phyloP scores from a whole-genome alignment of 768 basidiomycete species.

The Trametes elegans region DNA sequence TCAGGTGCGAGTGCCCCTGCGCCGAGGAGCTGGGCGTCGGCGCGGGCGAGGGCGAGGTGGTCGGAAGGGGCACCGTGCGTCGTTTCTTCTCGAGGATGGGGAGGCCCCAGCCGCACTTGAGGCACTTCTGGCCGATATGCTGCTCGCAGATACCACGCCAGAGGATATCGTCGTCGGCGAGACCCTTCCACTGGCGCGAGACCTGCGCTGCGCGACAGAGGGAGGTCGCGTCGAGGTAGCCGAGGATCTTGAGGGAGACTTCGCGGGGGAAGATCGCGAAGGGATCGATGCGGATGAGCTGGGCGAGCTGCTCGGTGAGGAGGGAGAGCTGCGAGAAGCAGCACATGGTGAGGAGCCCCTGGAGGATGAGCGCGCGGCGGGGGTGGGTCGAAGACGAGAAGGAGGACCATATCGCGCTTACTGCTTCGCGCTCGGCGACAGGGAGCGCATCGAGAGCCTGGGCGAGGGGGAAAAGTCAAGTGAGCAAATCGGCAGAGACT shows the following conservation, averaged over 20 bases:
- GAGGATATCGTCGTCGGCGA: constrained; percentile 93
- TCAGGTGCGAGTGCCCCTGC: constrained; percentile 31
- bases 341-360: constrained; percentile 97
- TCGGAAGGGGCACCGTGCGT: constrained; percentile 42
- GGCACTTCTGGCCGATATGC: constrained; percentile 95
- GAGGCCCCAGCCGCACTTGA: constrained; percentile 96
- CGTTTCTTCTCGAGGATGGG: constrained; percentile 79
- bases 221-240: constrained; percentile 88
- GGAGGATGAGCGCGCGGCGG: constrained; percentile 89
- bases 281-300: constrained; percentile 95
- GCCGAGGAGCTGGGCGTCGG: constrained; percentile 21
- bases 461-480: background rate
- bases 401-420: constrained; percentile 93
- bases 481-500: background rate
- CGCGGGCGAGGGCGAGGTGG: constrained; percentile 25
- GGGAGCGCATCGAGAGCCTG: constrained; percentile 91
- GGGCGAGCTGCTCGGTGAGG: constrained; percentile 85
- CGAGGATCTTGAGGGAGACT: constrained; percentile 81
- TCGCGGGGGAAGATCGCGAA: constrained; percentile 90
- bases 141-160: constrained; percentile 98
- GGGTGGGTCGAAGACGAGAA: constrained; percentile 94
- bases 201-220: constrained; percentile 94
- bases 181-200: constrained; percentile 73
- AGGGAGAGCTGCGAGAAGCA: constrained; percentile 98
- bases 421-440: constrained; percentile 78